phyloP scores from a whole-genome alignment of 1,284 basidiomycete genomes.

The Moesziomyces sp. region DNA sequence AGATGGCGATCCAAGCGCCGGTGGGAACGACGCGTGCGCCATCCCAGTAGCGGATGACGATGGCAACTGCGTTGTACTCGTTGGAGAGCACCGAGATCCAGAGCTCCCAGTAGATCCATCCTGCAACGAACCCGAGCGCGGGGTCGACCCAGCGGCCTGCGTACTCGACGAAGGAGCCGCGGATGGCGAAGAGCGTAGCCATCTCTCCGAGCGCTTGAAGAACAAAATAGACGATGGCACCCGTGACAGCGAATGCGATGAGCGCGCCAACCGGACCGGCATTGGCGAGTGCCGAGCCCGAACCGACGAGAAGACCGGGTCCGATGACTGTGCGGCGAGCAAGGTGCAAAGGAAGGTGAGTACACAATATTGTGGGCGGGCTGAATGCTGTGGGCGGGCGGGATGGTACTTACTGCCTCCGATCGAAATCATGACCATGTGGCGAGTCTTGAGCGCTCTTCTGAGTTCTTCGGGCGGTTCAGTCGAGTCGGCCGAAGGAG shows the following conservation, averaged over 20 bases:
- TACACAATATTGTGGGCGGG: too few species aligned
- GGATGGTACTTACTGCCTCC: slow-evolving; percentile 25
- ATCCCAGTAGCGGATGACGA: slow-evolving; percentile 45
- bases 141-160: slow-evolving; percentile 82
- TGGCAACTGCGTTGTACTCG: slow-evolving; percentile 48
- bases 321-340: slow-evolving; percentile 31
- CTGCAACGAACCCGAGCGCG: slow-evolving; percentile 74
- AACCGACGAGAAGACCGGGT: slow-evolving; percentile 53
- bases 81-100: slow-evolving; percentile 49
- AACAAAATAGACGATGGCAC: slow-evolving; percentile 49
- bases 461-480: slow-evolving; percentile 31
- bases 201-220: slow-evolving; percentile 52
- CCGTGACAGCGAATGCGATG: slow-evolving; percentile 51
- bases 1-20: slow-evolving; percentile 46
- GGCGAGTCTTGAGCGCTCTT: slow-evolving; percentile 48
- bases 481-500: not conserved
- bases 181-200: slow-evolving; percentile 71
- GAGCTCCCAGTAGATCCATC: slow-evolving; percentile 70
- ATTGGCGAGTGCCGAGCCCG: slow-evolving; percentile 40
- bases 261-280: slow-evolving; percentile 52
- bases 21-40: slow-evolving; percentile 24
- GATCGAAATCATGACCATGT: slow-evolving; percentile 58
- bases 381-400: too few species aligned
- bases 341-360: too few species aligned
- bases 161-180: slow-evolving; percentile 81